A percentile compares a stretch with the other conserved stretches of the same genome.
Conservation (phyloP, 2,329 filamentous ascomycete species). For the Aspergillus floridensis region DNA sequence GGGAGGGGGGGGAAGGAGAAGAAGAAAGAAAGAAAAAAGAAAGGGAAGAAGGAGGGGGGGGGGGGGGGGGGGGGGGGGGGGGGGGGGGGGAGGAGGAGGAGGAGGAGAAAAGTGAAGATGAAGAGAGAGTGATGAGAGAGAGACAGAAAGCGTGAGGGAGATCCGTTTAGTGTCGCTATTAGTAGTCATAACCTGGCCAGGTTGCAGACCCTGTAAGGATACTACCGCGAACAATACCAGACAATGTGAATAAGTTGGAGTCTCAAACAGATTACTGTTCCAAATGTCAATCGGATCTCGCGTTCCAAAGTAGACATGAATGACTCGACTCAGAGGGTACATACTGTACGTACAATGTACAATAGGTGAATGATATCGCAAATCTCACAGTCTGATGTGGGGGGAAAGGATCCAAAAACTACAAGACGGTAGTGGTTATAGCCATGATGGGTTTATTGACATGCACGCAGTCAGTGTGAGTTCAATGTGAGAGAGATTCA, state of each 20-base stretch:
- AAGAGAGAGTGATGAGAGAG: neutral
- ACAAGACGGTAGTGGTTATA: neutral
- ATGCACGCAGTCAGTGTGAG: neutral
- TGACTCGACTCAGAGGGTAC: neutral
- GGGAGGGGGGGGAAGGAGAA: too few relatives aligned
- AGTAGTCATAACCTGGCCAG: neutral
- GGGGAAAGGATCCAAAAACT: neutral
- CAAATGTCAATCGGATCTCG: neutral
- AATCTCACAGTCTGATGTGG: neutral
- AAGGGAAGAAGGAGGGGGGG: too few relatives aligned
- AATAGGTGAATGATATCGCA: too few relatives aligned
- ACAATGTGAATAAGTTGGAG: neutral
- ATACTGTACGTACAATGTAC: too few relatives aligned
- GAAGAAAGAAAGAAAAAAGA: too few relatives aligned
- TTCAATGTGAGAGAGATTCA: too few relatives aligned
- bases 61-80: too few relatives aligned
- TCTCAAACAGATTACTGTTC: neutral
- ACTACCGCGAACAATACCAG: neutral
- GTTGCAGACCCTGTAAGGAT: neutral
- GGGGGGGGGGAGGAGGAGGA: too few relatives aligned
- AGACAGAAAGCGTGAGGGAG: neutral
- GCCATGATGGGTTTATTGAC: too few relatives aligned
- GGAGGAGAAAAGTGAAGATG: conserved; percentile 6
- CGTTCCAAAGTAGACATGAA: neutral
- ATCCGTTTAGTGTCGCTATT: neutral